Conservation (phyloP, 164 flowering plant species). For the Piper betle region DNA sequence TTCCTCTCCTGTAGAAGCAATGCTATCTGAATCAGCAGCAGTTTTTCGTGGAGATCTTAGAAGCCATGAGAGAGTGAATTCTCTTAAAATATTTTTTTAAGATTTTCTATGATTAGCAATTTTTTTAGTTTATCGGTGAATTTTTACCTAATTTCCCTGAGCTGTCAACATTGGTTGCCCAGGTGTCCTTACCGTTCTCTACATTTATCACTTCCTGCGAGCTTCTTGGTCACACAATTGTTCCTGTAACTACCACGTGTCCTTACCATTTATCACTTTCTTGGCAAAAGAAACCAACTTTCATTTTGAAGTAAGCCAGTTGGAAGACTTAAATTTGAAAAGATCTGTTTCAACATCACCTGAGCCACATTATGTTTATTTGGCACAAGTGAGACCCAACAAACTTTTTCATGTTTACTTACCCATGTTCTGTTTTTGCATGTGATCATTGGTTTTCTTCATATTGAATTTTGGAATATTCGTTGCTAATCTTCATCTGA, state of each 20-base stretch:
- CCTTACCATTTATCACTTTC: conserved; percentile 46
- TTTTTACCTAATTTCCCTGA: background rate
- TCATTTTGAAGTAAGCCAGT: background rate
- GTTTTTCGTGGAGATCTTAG: conserved; percentile 80
- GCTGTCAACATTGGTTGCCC: conserved; percentile 1
- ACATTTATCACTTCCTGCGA: conserved; percentile 57
- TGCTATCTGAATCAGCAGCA: conserved; percentile 76
- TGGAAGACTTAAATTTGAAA: conserved; percentile 7
- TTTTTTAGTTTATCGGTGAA: background rate
- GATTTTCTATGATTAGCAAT: background rate
- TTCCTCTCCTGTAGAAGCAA: conserved; percentile 68
- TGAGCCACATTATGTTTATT: conserved; percentile 33
- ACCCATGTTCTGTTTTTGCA: no score
- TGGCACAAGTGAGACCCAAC: conserved; percentile 58
- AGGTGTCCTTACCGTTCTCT: conserved; percentile 74
- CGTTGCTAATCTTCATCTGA: no score
- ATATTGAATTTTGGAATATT: no score
- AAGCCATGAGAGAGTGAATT: conserved; percentile 78
- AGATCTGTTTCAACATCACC: conserved; percentile 11
- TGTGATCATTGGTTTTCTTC: background rate
- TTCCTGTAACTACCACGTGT: no score
- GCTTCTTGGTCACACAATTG: no score
- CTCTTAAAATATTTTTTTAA: background rate
- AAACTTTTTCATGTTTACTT: background rate
- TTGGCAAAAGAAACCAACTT: conserved; percentile 3